These are phyloP conservation scores for Acanthamoeba divionensis DNA, from an alignment of 208 protist species.

Conservation along the genomic window DNA sequence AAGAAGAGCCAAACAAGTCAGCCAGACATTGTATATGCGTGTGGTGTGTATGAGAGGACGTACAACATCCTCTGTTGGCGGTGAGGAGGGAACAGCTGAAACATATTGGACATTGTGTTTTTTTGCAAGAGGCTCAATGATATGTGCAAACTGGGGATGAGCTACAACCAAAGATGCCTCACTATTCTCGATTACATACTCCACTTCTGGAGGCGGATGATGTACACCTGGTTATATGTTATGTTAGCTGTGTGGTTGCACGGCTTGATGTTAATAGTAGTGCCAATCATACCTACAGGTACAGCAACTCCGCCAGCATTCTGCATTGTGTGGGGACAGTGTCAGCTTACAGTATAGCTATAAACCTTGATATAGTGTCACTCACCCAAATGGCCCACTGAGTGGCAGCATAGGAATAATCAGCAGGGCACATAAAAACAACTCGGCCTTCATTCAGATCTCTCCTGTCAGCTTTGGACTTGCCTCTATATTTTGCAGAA, in stretches of 20 bases:
- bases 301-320: slow-evolving; percentile 8
- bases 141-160: neutral
- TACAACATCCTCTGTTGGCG: neutral
- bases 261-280: neutral
- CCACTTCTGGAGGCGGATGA: slow-evolving; percentile 13
- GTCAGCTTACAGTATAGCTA: neutral
- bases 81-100: neutral
- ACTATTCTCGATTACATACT: slow-evolving; percentile 21
- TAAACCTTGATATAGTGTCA: neutral
- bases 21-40: neutral
- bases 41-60: neutral
- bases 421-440: slow-evolving; percentile 5
- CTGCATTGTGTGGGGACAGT: neutral
- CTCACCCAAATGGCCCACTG: slow-evolving; percentile 33
- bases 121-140: neutral
- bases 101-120: neutral
- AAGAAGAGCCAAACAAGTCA: neutral
- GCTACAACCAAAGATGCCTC: neutral
- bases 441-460: neutral
- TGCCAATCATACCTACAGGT: neutral
- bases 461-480: too few species aligned
- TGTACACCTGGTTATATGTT: neutral
- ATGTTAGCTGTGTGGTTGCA: neutral
- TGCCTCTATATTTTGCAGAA: too few species aligned
- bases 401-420: slow-evolving; percentile 27